Base-by-base conservation (phyloP, 768 basidiomycete genomes). In the Tulasnella sp. region DNA sequence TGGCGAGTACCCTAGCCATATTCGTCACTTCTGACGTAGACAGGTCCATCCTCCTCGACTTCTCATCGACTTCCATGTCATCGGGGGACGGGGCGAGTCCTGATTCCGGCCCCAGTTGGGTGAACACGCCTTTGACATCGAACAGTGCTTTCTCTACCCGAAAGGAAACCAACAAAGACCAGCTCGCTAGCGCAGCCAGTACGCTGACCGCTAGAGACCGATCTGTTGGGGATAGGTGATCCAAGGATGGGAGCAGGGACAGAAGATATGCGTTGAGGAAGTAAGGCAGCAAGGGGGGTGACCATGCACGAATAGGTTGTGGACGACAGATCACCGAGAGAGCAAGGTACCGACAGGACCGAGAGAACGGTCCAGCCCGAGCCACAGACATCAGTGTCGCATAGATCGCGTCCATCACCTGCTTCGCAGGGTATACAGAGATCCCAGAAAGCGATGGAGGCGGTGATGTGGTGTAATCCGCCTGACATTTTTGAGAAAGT, bases 261-360 rank as follows among this genome's bases (percentile, higher is more conserved):
- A 49, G 59, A 4, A 60, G 50, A 50, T 31, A 60, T 7, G 45
- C 22, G 38, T 51, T 53, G 31, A 60, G 9, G 51, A 60, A 53
- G 50, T 42, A 60, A 2, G 59, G 59, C 1, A 60, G 8, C 19
- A 60, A 25, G 1, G 59, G 50, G 3, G 50, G 34, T 24, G 59
- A 52, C 22, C 27, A n/a, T 19, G 11, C 17, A 4, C 45, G 17
- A 19, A 29, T 38, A 4, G 53, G 53, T 8, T 19, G n/a, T n/a
- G 59, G 27, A 24, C 53, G 42, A 29, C 42, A 27, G 59, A 60
- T 42, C 10, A 53, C 17, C 17, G 59, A 31, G 24, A 53, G 3
- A 2, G 59, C 31, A 38, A 59, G 57, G 21, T 59, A 31, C 15
- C 57, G 57, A 59, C 45, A 49, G 11, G 57, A 15, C 1, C 46